phyloP scores from a whole-genome alignment of 1,139 yeast species.

The Waltiozyma sp. region DNA sequence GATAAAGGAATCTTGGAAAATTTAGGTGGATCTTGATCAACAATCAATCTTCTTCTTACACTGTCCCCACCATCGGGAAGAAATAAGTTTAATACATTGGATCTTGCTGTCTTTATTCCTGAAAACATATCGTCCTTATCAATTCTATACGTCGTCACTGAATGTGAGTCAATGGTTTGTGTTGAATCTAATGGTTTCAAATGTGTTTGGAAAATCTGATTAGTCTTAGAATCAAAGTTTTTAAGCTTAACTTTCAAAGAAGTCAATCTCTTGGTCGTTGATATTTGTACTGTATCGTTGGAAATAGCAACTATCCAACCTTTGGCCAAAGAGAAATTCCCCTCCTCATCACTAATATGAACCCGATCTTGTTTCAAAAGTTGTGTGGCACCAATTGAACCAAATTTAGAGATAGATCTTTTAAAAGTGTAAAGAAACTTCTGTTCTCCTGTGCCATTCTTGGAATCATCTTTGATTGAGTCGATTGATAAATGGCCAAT shows the following conservation, averaged over 20 bases:
- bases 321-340: constrained; percentile 63
- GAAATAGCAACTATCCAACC: constrained; percentile 44
- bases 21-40: constrained; percentile 43
- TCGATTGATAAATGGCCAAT: constrained; percentile 34
- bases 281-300: constrained; percentile 17
- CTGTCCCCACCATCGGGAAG: constrained; percentile 38
- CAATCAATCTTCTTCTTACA: constrained; percentile 44
- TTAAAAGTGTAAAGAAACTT: constrained; percentile 38
- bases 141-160: constrained; percentile 36
- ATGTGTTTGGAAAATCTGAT: constrained; percentile 42
- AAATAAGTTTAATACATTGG: constrained; percentile 60
- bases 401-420: constrained; percentile 19
- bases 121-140: constrained; percentile 74
- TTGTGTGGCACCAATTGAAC: constrained; percentile 30
- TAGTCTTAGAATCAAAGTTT: constrained; percentile 31
- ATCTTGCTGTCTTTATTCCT: constrained; percentile 70
- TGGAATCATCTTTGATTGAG: background rate
- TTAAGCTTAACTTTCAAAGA: constrained; percentile 29
- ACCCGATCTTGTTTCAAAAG: constrained; percentile 44
- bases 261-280: constrained; percentile 20
- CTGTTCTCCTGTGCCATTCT: constrained; percentile 19
- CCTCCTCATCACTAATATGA: constrained; percentile 68
- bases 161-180: constrained; percentile 10
- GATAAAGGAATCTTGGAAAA: constrained; percentile 23
- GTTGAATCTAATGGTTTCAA: constrained; percentile 19